Conservation (phyloP, 306 rosid species). For the Benincasa hispida region DNA sequence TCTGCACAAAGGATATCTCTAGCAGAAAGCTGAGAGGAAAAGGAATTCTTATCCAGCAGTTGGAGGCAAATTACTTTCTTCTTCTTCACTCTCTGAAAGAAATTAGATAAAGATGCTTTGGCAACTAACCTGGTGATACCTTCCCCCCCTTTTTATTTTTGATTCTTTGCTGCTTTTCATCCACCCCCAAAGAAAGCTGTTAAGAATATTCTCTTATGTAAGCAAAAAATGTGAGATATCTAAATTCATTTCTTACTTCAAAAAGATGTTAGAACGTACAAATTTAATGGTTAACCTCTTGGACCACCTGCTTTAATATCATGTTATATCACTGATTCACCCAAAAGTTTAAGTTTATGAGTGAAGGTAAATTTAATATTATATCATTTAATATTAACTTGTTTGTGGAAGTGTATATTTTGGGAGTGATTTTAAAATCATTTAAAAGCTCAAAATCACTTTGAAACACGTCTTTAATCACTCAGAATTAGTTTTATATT, state of each 20-base stretch:
- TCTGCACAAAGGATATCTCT: not conserved
- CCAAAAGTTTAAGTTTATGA: too few species aligned
- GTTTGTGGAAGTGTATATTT: too few species aligned
- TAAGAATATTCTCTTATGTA: not conserved
- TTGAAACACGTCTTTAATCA: too few species aligned
- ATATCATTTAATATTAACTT: not conserved
- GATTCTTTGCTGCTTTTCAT: constrained; percentile 1
- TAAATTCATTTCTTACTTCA: not conserved
- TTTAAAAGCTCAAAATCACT: too few species aligned
- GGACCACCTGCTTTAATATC: too few species aligned
- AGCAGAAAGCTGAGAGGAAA: not conserved
- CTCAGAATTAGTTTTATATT: too few species aligned
- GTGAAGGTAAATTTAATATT: too few species aligned
- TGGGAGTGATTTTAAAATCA: too few species aligned
- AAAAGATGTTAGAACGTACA: not conserved
- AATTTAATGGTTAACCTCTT: too few species aligned
- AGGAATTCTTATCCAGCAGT: constrained; percentile 5
- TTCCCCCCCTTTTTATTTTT: too few species aligned
- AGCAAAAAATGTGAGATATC: not conserved
- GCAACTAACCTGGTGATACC: constrained; percentile 4
- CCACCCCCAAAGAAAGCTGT: not conserved
- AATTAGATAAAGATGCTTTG: constrained; percentile 15
- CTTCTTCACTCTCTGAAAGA: not conserved
- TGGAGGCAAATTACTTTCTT: constrained; percentile 9
- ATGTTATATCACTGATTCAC: too few species aligned